Evolutionary conservation across 1,284 basidiomycete species (phyloP).

Genomic region (Cutaneotrichosporon curvatum): DNA sequence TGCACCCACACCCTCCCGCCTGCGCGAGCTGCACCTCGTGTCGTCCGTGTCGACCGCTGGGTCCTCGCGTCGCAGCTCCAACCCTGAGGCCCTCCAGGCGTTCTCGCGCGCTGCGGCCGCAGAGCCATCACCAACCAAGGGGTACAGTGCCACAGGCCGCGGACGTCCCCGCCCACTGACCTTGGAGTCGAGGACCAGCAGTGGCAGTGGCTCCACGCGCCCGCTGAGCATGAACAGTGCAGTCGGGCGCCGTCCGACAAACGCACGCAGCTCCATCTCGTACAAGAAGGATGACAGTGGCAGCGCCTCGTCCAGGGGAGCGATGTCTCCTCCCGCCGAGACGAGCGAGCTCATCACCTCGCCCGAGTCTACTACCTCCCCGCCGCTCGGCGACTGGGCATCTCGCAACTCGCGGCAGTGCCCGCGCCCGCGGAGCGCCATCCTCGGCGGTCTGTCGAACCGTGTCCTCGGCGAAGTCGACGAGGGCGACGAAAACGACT

Average conservation of each 20-base stretch:
- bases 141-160: slow-evolving; percentile 28
- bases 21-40: slow-evolving; percentile 34
- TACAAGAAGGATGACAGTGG: slow-evolving; percentile 34
- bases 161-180: slow-evolving; percentile 31
- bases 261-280: slow-evolving; percentile 31
- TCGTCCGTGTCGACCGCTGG: slow-evolving; percentile 17
- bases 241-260: slow-evolving; percentile 1
- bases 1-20: slow-evolving; percentile 25
- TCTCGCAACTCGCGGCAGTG: slow-evolving; percentile 19
- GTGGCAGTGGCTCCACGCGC: neutral
- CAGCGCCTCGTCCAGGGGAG: slow-evolving; percentile 15
- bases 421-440: slow-evolving; percentile 32
- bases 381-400: slow-evolving; percentile 20
- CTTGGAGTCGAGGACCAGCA: slow-evolving; percentile 1
- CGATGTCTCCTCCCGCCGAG: slow-evolving; percentile 12
- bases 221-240: slow-evolving; percentile 3
- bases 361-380: neutral
- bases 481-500: slow-evolving; percentile 33
- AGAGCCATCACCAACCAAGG: slow-evolving; percentile 22
- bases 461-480: slow-evolving; percentile 36
- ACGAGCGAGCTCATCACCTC: slow-evolving; percentile 4
- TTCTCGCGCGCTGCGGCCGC: slow-evolving; percentile 3
- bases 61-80: slow-evolving; percentile 20
- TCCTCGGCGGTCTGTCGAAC: slow-evolving; percentile 18
- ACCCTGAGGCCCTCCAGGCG: slow-evolving; percentile 12